A percentile compares a stretch with the other conserved stretches of the same genome.
These are phyloP conservation scores for Stachybotrys echinatus DNA, from an alignment of 2,329 filamentous ascomycete species.

Conservation along the genomic window DNA sequence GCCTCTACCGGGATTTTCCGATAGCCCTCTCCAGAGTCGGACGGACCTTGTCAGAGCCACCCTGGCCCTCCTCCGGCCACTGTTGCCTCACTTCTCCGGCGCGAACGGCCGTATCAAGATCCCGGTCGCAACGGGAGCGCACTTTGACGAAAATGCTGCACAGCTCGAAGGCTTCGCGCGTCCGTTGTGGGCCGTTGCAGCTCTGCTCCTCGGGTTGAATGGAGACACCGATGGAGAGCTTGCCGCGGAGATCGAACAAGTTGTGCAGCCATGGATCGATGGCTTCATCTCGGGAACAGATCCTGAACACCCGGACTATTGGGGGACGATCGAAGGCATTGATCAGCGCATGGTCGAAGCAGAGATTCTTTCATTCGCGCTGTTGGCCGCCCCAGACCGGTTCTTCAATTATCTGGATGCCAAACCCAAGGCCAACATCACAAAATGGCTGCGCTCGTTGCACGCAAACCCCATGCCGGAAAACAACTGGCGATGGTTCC, in stretches of 20 bases:
- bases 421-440: slow-evolving; percentile 27
- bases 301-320: slow-evolving; percentile 32
- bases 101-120: slow-evolving; percentile 28
- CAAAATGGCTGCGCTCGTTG: slow-evolving; percentile 33
- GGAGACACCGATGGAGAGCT: slow-evolving; percentile 17
- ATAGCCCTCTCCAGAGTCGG: slow-evolving; percentile 30
- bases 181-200: slow-evolving; percentile 28
- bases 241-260: background rate
- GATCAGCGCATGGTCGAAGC: slow-evolving; percentile 52
- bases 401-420: slow-evolving; percentile 24
- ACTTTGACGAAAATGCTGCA: slow-evolving; percentile 38
- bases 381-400: slow-evolving; percentile 34
- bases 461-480: slow-evolving; percentile 39
- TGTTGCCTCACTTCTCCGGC: slow-evolving; percentile 25
- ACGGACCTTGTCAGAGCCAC: slow-evolving; percentile 28
- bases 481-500: slow-evolving; percentile 50
- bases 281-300: slow-evolving; percentile 26
- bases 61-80: slow-evolving; percentile 25
- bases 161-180: slow-evolving; percentile 40
- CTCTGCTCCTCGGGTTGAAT: slow-evolving; percentile 30
- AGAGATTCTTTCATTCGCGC: slow-evolving; percentile 43
- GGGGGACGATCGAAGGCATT: slow-evolving; percentile 37
- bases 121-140: slow-evolving; percentile 28
- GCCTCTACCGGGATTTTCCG: slow-evolving; percentile 30
- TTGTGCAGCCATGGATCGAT: slow-evolving; percentile 20